Conservation (phyloP, 768 basidiomycete genomes). For the Clathrus columnatus region DNA sequence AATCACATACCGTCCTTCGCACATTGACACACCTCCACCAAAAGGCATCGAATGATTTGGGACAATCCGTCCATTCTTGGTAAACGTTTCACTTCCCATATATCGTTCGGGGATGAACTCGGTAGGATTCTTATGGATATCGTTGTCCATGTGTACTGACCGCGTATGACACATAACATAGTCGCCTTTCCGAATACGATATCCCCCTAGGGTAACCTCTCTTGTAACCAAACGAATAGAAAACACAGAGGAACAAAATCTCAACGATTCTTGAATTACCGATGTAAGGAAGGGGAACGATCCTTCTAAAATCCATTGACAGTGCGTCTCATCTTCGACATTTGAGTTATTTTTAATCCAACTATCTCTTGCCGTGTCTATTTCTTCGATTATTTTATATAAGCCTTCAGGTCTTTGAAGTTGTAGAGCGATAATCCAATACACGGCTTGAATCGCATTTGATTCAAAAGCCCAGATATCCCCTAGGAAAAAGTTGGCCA, state of each 20-base stretch:
- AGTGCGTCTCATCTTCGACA: not conserved
- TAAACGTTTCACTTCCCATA: slow-evolving; percentile 5
- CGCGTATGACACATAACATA: slow-evolving; percentile 16
- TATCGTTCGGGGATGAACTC: slow-evolving; percentile 11
- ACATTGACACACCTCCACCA: slow-evolving; percentile 22
- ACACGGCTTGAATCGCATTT: too few relatives aligned
- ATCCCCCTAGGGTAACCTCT: slow-evolving; percentile 15
- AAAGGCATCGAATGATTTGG: slow-evolving; percentile 19
- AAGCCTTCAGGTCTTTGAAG: slow-evolving; percentile 16
- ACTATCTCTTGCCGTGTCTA: slow-evolving; percentile 10
- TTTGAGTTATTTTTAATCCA: slow-evolving; percentile 13
- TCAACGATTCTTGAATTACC: slow-evolving; percentile 20
- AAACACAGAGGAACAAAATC: slow-evolving; percentile 14
- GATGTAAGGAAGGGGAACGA: slow-evolving; percentile 16
- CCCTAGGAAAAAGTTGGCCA: slow-evolving; percentile 10
- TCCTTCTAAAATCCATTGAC: not conserved
- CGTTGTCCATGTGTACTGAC: slow-evolving; percentile 13
- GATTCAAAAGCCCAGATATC: slow-evolving; percentile 20
- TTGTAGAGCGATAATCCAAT: slow-evolving; percentile 16
- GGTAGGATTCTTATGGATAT: slow-evolving; percentile 12
- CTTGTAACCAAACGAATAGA: slow-evolving; percentile 16
- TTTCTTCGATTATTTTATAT: slow-evolving; percentile 13
- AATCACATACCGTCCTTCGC: slow-evolving; percentile 19
- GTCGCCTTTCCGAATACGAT: slow-evolving; percentile 14
- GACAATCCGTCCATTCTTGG: slow-evolving; percentile 13